Base-by-base conservation (phyloP, 257 asterid species). In the Schizonepeta tenuifolia region DNA sequence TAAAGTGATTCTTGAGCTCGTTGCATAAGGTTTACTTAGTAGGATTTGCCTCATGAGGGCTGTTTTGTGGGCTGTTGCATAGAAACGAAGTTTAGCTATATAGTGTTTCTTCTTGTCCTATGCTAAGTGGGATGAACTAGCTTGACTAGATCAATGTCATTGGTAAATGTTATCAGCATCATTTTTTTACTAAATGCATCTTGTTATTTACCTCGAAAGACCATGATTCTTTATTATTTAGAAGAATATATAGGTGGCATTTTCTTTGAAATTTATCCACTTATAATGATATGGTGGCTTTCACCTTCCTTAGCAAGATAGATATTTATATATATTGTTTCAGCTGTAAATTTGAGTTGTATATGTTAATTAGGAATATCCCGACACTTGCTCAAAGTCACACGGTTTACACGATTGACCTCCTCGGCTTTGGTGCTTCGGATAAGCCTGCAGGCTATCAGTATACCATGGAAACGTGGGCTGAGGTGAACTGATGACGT, bases 341-440 rank as follows among this genome's bases (percentile, higher is more conserved):
- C 24, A 58, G 36, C 21, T 2, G 36, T 20, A 43, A 4, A 20
- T 47, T 60, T 76, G 49, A 71, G 68, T 36, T 47, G 18, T 33
- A 35, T 67, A 47, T 20, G 12, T 47, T 49, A 21, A 78, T 79
- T 82, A 89, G 93, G 93, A 91, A 94, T 77, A 86, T 94, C 56
- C 83, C 87, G 4, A 77, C 84, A 1, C 79, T 94, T 24, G 91
- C 96, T 77, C 89, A 80, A 72, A 76, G 73, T 63, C 78, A 75
- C 72, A 87, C 80, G 2, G 97, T 94, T 47, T 94, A 86, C 50
- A 96, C 96, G 73, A 78, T 94, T 59, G 97, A 94, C 83, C 99
- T 94, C 75, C 85, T 94, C 57, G 97, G 97, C 47, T 94, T 94
- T 78, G 99, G 99, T 77, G 96, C 86, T 80, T 91, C 99, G 53